phyloP scores from a whole-genome alignment of 1,284 basidiomycete species.

The Boletus semigastroideus region DNA sequence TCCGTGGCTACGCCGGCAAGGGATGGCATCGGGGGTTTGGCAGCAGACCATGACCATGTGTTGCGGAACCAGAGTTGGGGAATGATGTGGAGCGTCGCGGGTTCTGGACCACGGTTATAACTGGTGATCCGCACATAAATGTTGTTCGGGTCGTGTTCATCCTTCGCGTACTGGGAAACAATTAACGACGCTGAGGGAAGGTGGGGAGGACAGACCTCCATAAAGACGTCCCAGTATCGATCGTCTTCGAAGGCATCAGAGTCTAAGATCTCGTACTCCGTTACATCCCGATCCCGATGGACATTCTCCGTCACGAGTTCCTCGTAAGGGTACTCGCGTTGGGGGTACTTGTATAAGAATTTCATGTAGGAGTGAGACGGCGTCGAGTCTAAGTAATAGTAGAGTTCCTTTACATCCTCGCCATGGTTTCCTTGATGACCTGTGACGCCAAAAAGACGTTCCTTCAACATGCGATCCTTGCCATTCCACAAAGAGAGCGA shows the following conservation, averaged over 20 bases:
- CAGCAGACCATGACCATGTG: slow-evolving; percentile 93
- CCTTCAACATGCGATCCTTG: slow-evolving; percentile 92
- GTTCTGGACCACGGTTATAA: slow-evolving; percentile 95
- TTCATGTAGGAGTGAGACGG: slow-evolving; percentile 99
- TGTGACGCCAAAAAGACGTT: slow-evolving; percentile 92
- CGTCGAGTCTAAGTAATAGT: slow-evolving; percentile 97
- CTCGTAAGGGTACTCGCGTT: slow-evolving; percentile 90
- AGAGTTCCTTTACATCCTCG: slow-evolving; percentile 98
- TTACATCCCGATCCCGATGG: slow-evolving; percentile 80
- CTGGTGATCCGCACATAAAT: slow-evolving; percentile 92
- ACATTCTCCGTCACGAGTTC: slow-evolving; percentile 86
- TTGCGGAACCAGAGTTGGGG: slow-evolving; percentile 98
- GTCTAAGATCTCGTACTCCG: slow-evolving; percentile 93
- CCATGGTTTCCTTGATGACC: slow-evolving; percentile 98
- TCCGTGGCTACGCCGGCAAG: slow-evolving; percentile 57
- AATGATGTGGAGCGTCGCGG: slow-evolving; percentile 92
- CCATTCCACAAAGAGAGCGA: slow-evolving; percentile 94
- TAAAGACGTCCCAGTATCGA: slow-evolving; percentile 96
- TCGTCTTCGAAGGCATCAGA: slow-evolving; percentile 92
- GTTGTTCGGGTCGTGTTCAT: slow-evolving; percentile 87
- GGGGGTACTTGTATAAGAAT: slow-evolving; percentile 97
- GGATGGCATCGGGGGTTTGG: slow-evolving; percentile 77
- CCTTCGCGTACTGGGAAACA: slow-evolving; percentile 85
- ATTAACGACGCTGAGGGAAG: neutral
- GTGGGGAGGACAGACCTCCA: slow-evolving; percentile 63